Base-by-base conservation (phyloP, 2,329 filamentous ascomycete genomes). In the Phialocephala subalpina region DNA sequence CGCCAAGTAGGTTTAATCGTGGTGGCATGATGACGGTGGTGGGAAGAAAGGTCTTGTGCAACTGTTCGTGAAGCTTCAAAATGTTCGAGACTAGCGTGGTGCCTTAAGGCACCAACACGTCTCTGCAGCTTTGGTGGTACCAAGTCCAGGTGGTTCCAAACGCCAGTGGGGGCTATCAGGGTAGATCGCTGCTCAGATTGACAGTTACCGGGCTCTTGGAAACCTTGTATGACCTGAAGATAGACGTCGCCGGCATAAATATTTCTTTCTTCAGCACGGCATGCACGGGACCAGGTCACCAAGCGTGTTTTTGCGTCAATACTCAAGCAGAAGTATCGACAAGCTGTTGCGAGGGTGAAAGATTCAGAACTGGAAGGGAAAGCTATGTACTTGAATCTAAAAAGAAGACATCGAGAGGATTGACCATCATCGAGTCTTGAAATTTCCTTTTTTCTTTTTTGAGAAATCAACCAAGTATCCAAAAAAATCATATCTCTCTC, bases 1-100 rank as follows among this genome's bases (percentile, higher is more conserved):
- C 78, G 71, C 77, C 74, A 70, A 83, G 81, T 47, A 87, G 70
- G 68, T 82, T 84, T 71, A 86, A 77, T 77, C 85, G 81, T 64
- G 86, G 82, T 72, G 86, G 82, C 87, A 90, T 89, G 64, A 67
- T 77, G 69, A 60, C 67, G 42, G 22, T 58, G 60, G 60, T 60
- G 38, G 38, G 36, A n/a, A 14, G n/a, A 64, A 57, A 12, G 11
- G 58, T 66, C 33, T 58, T 57, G 56, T 56, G 33, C 60, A 42
- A 27, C n/a, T 59, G 18, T 33, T 47, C 25, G 36, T 33, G 16
- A 59, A 12, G 55, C 55, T 57, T 57, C 55, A 22, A 40, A 57
- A 57, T n/a, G 22, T 57, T 25, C 12, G 12, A 14, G 35, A n/a
- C 55, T 57, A 61, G 20, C 33, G 22, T 53, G 40, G 2, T 47